Percentiles rank a stretch among this genome's conserved stretches.
Evolutionary conservation across 805 yeast genomes (phyloP).

Genomic region (Nakazawaea populi): DNA sequence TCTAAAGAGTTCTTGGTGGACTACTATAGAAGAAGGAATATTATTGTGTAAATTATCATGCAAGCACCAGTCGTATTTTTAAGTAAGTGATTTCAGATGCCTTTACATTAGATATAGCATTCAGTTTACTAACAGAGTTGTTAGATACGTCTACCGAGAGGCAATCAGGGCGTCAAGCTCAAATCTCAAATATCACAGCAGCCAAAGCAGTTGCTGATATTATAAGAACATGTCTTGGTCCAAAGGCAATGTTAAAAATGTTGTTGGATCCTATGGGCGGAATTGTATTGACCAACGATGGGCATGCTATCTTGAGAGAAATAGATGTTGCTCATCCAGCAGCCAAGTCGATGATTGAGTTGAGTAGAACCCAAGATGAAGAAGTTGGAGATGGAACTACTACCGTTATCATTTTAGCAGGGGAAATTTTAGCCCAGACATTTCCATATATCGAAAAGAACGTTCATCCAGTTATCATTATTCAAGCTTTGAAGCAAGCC

Average conservation of each 20-base stretch:
- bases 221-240: slow-evolving; percentile 96
- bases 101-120: slow-evolving; percentile 8
- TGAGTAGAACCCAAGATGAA: slow-evolving; percentile 95
- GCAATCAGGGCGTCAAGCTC: slow-evolving; percentile 96
- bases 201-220: slow-evolving; percentile 99
- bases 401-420: slow-evolving; percentile 93
- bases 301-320: slow-evolving; percentile 96
- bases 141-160: slow-evolving; percentile 79
- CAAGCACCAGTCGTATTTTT: slow-evolving; percentile 83
- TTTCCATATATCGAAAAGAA: slow-evolving; percentile 92
- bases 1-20: too few relatives aligned
- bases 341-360: slow-evolving; percentile 96
- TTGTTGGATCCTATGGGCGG: slow-evolving; percentile 96
- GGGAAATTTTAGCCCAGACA: slow-evolving; percentile 93
- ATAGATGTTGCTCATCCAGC: slow-evolving; percentile 98
- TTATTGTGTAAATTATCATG: slow-evolving; percentile 29
- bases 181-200: slow-evolving; percentile 93
- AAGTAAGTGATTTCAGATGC: slow-evolving; percentile 31
- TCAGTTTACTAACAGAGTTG: slow-evolving; percentile 6
- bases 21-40: too few relatives aligned
- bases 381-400: slow-evolving; percentile 99
- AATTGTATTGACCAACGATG: slow-evolving; percentile 94
- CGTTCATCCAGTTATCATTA: slow-evolving; percentile 94
- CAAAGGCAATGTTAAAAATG: slow-evolving; percentile 99
- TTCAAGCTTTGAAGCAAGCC: slow-evolving; percentile 90